A percentile compares a stretch with the other conserved stretches of the same genome.
These are phyloP conservation scores for Alisma plantagoaquatica DNA, from an alignment of 106 monocot genomes.

Conservation along the genomic window DNA sequence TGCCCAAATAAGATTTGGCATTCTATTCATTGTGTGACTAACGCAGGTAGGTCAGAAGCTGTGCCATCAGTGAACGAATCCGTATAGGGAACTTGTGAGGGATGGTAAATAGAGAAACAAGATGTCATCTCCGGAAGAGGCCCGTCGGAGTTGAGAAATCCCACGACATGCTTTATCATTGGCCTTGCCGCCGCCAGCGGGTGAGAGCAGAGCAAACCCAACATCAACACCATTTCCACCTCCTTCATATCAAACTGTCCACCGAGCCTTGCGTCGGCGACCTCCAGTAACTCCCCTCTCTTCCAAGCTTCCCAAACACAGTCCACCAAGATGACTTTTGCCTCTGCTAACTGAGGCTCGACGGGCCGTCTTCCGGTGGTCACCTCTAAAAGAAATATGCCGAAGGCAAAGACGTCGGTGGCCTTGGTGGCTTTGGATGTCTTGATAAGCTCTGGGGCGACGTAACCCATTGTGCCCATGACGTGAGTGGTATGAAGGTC, in stretches of 20 bases:
- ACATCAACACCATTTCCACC: constrained; percentile 4
- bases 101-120: no score
- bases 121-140: no score
- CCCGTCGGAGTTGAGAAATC: no score
- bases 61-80: no score
- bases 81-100: no score
- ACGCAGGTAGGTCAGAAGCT: no score
- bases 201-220: constrained; percentile 9
- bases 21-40: no score
- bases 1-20: no score
- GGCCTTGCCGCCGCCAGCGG: background rate
- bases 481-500: background rate
- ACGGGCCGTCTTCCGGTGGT: background rate
- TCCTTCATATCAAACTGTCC: background rate
- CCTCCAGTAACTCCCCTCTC: background rate
- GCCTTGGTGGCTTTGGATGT: background rate
- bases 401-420: constrained; percentile 2
- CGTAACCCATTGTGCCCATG: background rate
- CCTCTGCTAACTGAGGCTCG: background rate
- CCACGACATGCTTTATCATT: background rate
- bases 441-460: constrained; percentile 2
- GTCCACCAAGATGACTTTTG: constrained; percentile 1
- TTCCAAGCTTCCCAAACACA: background rate
- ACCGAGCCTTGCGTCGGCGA: background rate
- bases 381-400: background rate